Base-by-base conservation (phyloP, 2,329 filamentous ascomycete species). In the Fusarium sp. region DNA sequence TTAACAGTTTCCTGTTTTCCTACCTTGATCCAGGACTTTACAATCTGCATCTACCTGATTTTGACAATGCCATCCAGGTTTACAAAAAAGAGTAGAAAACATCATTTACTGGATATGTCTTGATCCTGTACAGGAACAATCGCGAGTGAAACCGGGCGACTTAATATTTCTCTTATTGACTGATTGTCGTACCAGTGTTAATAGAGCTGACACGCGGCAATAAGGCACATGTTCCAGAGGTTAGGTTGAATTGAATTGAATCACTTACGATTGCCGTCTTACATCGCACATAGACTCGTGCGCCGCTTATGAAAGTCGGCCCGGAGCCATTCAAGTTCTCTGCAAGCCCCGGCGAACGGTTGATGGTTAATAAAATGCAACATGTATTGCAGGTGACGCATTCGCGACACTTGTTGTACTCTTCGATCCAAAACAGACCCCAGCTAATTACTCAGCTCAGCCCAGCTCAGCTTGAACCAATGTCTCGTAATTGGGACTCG, bases 261-360 rank as follows among this genome's bases (percentile, higher is more conserved):
- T 40, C 43, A 40, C 32, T 24, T 5, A 24, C 15, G 24, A 19
- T 19, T 40, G 26, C 49, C 30, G 14, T 32, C 14, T 32, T 15
- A 15, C 13, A 32, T 32, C 30, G 30, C 15, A 32, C 17, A 37
- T 17, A 37, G 33, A 37, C 33, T 37, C 33, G 33, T 37, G 15
- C 33, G 20, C 20, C 49, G 60, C 44, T 57, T 40, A 17, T n/a
- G 8, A 43, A 11, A 68, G 60, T 68, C 65, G 65, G 65, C 41
- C 65, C 65, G 59, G 65, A 47, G n/a, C 26, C 37, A 40, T 54
- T 54, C 47, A 37, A 20, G 30, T 37, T 52, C 58, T 60, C 65
- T 64, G 64, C 37, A 17, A 40, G 28, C 39, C 49, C 65, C 65
- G 59, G 28, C 26, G 15, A 32, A 39, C 37, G 61, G 40, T 59